Conservation (phyloP, 2,329 filamentous ascomycete species). For the Geosmithia morbida region DNA sequence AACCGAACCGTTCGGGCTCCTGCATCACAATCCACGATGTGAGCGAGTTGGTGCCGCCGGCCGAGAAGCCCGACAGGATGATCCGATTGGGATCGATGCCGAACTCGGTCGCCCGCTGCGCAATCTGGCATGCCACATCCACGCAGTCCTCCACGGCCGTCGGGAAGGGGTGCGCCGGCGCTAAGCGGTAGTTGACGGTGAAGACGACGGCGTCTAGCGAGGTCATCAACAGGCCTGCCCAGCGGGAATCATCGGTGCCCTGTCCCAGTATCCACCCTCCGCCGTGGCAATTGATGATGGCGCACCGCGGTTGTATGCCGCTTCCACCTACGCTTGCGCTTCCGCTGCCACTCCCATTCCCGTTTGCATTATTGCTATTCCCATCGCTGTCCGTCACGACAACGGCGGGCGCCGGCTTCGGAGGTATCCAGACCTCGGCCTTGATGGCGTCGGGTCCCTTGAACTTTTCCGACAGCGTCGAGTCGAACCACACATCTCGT, state of each 20-base stretch:
- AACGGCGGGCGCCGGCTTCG: constrained; percentile 14
- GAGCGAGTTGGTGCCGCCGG: constrained; percentile 42
- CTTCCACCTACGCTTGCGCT: not conserved
- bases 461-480: constrained; percentile 19
- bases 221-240: constrained; percentile 37
- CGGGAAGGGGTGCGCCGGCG: constrained; percentile 50
- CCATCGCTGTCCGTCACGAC: constrained; percentile 31
- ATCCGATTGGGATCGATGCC: constrained; percentile 40
- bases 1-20: constrained; percentile 23
- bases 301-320: constrained; percentile 22
- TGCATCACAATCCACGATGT: constrained; percentile 30
- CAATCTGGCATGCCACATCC: constrained; percentile 48
- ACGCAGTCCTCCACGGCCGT: constrained; percentile 51
- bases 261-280: constrained; percentile 52
- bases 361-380: not conserved
- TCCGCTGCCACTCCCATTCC: too few relatives aligned
- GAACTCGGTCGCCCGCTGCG: constrained; percentile 38
- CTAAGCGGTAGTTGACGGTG: constrained; percentile 53
- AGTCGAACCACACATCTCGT: constrained; percentile 24
- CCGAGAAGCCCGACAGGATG: constrained; percentile 49
- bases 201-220: constrained; percentile 43
- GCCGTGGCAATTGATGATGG: constrained; percentile 52
- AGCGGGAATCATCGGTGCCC: constrained; percentile 48
- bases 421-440: constrained; percentile 31
- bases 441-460: constrained; percentile 23